Evolutionary conservation across 2,329 filamentous ascomycete genomes (phyloP).

Genomic region (Xylariaceae sp.): DNA sequence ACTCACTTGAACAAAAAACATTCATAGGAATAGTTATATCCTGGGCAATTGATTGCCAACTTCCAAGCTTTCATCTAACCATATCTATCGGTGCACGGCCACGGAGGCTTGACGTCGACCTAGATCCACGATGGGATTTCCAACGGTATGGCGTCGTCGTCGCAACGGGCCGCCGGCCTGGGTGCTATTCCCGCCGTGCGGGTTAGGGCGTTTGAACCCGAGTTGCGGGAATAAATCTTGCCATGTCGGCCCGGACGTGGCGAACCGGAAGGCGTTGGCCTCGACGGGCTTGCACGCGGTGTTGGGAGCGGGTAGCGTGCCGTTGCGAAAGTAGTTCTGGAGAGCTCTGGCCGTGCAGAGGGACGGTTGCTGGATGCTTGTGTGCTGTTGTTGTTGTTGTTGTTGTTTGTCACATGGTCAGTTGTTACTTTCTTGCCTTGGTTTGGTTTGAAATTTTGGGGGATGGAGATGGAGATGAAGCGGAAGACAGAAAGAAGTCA

Average conservation of each 20-base stretch:
- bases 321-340: constrained; percentile 19
- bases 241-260: constrained; percentile 11
- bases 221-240: constrained; percentile 15
- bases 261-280: constrained; percentile 6
- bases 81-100: not conserved
- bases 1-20: too few species aligned
- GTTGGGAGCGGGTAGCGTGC: constrained; percentile 16
- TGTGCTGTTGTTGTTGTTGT: constrained; percentile 8
- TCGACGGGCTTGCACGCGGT: constrained; percentile 9
- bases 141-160: not conserved
- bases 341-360: constrained; percentile 22
- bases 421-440: not conserved
- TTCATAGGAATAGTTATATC: too few species aligned
- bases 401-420: not conserved
- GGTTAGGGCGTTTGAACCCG: not conserved
- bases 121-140: not conserved
- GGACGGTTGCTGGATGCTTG: constrained; percentile 20
- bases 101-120: not conserved
- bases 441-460: not conserved
- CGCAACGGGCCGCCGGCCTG: not conserved
- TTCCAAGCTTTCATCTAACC: not conserved
- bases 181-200: constrained; percentile 3
- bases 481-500: not conserved
- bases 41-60: not conserved
- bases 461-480: not conserved